phyloP scores from a whole-genome alignment of 208 protist species.

The Zelonia costaricensis region DNA sequence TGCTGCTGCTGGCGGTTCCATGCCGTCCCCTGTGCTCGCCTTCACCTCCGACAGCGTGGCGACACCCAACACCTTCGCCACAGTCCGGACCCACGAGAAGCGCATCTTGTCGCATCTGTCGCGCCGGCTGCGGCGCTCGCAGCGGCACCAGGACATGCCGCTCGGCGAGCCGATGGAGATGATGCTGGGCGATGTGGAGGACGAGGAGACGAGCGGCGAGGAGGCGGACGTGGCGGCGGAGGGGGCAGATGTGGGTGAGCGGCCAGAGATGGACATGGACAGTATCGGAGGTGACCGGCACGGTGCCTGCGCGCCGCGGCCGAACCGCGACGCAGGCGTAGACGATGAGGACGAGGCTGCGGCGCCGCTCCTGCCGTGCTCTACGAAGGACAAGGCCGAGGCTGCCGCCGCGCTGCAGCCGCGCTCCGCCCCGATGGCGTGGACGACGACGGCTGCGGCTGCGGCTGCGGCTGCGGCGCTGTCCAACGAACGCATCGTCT shows the following conservation, averaged over 20 bases:
- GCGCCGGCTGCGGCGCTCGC: slow-evolving; percentile 19
- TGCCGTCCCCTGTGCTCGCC: slow-evolving; percentile 12
- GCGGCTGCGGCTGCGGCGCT: neutral
- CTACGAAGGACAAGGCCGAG: slow-evolving; percentile 28
- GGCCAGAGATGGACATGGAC: too few species aligned
- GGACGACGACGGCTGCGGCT: too few species aligned
- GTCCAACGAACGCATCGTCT: slow-evolving; percentile 30
- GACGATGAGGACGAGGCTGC: neutral
- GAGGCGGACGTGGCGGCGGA: slow-evolving; percentile 4
- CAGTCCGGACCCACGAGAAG: slow-evolving; percentile 37
- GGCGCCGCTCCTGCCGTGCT: slow-evolving; percentile 28
- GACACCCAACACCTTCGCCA: slow-evolving; percentile 68
- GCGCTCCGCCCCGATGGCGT: neutral
- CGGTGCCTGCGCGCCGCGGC: neutral
- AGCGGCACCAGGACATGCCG: slow-evolving; percentile 23
- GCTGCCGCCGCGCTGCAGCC: slow-evolving; percentile 5
- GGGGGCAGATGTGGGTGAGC: slow-evolving; percentile 2
- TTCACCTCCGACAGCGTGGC: slow-evolving; percentile 61
- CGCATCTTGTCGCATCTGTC: slow-evolving; percentile 27
- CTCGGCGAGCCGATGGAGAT: slow-evolving; percentile 25
- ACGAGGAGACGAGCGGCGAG: slow-evolving; percentile 9
- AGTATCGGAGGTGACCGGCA: neutral
- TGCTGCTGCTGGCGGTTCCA: neutral
- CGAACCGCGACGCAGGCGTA: neutral
- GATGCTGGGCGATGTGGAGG: slow-evolving; percentile 15